These are phyloP conservation scores for Pezicula carpinea DNA, from an alignment of 2,329 filamentous ascomycete genomes.

Conservation along the genomic window DNA sequence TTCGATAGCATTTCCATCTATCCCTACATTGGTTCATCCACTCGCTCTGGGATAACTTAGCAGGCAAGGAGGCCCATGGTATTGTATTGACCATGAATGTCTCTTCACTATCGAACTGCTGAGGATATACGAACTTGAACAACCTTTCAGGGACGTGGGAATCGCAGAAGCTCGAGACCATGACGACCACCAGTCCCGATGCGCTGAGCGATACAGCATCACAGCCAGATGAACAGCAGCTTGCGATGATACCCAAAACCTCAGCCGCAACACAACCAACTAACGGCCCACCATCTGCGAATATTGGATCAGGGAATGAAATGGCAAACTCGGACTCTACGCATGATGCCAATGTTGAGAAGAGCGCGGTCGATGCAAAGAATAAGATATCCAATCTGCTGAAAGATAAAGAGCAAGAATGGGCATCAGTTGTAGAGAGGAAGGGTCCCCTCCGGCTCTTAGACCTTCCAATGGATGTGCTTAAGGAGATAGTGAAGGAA, in stretches of 20 bases:
- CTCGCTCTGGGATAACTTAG: background rate
- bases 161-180: conserved; percentile 7
- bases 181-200: conserved; percentile 23
- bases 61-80: background rate
- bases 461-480: conserved; percentile 72
- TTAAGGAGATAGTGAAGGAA: conserved; percentile 77
- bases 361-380: conserved; percentile 19
- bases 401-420: conserved; percentile 60
- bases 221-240: conserved; percentile 23
- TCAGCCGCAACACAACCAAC: conserved; percentile 21
- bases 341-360: conserved; percentile 15
- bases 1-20: too few species aligned
- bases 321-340: conserved; percentile 14
- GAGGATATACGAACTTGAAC: background rate
- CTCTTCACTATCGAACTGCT: background rate
- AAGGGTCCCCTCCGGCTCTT: conserved; percentile 60
- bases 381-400: conserved; percentile 37
- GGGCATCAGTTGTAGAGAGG: conserved; percentile 56
- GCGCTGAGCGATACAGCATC: conserved; percentile 23
- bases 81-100: background rate
- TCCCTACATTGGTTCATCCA: too few species aligned
- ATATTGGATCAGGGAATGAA: conserved; percentile 14
- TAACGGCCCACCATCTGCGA: conserved; percentile 16
- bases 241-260: conserved; percentile 21
- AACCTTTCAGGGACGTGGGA: background rate